Conservation (phyloP, 2,329 filamentous ascomycete genomes). For the Keithomyces neogunnii region DNA sequence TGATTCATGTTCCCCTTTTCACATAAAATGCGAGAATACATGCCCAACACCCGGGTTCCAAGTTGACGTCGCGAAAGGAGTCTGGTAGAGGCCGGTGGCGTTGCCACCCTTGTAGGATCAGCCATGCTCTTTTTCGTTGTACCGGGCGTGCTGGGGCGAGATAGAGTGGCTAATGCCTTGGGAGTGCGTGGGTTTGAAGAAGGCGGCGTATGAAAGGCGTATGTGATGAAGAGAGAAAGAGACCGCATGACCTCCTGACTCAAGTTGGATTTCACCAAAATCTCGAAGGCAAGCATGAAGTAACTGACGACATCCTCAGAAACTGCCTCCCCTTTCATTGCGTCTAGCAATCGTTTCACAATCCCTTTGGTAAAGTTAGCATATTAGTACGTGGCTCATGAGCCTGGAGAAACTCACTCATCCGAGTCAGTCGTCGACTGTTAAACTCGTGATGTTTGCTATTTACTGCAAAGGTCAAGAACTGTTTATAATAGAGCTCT, state of each 20-base stretch:
- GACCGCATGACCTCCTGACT: constrained; percentile 80
- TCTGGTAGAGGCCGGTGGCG: constrained; percentile 22
- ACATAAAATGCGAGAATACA: constrained; percentile 73
- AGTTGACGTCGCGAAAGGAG: constrained; percentile 58
- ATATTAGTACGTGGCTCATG: not conserved
- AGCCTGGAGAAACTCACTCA: constrained; percentile 55
- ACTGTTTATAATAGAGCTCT: constrained; percentile 87
- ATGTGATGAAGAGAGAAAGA: constrained; percentile 86
- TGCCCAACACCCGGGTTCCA: constrained; percentile 64
- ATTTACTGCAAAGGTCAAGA: constrained; percentile 75
- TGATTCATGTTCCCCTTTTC: constrained; percentile 58
- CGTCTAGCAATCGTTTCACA: constrained; percentile 81
- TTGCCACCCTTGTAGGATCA: constrained; percentile 22
- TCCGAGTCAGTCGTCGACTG: constrained; percentile 72
- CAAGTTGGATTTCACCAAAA: constrained; percentile 70
- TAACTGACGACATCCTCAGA: constrained; percentile 62
- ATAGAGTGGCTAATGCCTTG: constrained; percentile 30
- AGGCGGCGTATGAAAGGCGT: constrained; percentile 62
- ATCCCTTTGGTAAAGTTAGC: constrained; percentile 52
- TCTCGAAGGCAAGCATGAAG: constrained; percentile 72
- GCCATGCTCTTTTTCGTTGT: constrained; percentile 27
- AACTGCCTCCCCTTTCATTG: constrained; percentile 77
- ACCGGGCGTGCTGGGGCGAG: constrained; percentile 32
- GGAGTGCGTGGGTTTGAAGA: constrained; percentile 43
- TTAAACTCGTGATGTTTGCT: constrained; percentile 94